Evolutionary conservation across 495 filamentous ascomycete species (phyloP).

Genomic region (Sphaerosporella brunnea): DNA sequence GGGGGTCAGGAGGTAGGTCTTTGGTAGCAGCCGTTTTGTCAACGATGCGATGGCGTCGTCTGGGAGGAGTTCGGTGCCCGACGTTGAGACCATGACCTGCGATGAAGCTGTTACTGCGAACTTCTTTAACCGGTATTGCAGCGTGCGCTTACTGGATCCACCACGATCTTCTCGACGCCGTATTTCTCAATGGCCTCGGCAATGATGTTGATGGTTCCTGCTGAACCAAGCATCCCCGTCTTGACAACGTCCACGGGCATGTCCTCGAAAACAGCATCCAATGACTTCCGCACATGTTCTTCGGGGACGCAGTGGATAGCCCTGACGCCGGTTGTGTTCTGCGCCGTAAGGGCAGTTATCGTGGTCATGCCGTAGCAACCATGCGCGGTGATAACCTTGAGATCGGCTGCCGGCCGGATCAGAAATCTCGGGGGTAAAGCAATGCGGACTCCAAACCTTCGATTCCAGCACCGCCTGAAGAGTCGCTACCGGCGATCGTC

Average conservation of each 20-base stretch:
- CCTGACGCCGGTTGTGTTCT: slow-evolving; percentile 73
- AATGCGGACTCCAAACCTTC: slow-evolving; percentile 30
- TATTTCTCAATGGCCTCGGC: slow-evolving; percentile 33
- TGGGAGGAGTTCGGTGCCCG: slow-evolving; percentile 58
- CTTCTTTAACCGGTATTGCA: too few relatives aligned
- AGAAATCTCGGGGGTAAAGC: neutral
- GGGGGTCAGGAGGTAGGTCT: slow-evolving; percentile 67
- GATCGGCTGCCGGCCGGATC: slow-evolving; percentile 42
- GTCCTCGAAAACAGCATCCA: slow-evolving; percentile 66
- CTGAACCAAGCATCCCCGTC: slow-evolving; percentile 79
- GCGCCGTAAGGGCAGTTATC: slow-evolving; percentile 87
- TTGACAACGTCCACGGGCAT: slow-evolving; percentile 83
- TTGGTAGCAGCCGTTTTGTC: slow-evolving; percentile 49
- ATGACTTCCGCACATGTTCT: slow-evolving; percentile 64
- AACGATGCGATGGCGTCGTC: slow-evolving; percentile 47
- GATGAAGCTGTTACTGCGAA: too few relatives aligned
- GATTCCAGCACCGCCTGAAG: slow-evolving; percentile 79
- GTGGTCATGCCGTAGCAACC: slow-evolving; percentile 88
- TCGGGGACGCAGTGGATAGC: slow-evolving; percentile 66
- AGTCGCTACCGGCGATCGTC: slow-evolving; percentile 72
- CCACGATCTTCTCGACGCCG: slow-evolving; percentile 34
- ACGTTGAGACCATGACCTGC: slow-evolving; percentile 87
- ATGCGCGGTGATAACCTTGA: slow-evolving; percentile 83
- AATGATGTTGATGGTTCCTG: slow-evolving; percentile 56
- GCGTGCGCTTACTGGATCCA: slow-evolving; percentile 66